Conservation (phyloP, 2,329 filamentous ascomycete genomes). For the Ophiosphaerella herpotricha region DNA sequence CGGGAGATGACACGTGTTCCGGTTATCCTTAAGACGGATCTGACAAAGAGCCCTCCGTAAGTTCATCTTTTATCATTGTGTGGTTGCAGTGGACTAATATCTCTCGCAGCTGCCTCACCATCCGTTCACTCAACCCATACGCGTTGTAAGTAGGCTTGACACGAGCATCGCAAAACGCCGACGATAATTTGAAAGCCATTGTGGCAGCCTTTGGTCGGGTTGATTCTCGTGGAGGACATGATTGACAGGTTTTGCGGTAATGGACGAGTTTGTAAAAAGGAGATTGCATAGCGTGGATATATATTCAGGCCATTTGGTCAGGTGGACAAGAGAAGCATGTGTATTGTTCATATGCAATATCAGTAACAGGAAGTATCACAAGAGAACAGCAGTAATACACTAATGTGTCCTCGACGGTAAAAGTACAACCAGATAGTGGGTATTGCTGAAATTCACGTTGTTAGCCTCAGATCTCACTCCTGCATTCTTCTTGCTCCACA, state of each 20-base stretch:
- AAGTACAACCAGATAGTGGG: conserved; percentile 11
- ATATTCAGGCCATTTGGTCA: conserved; percentile 24
- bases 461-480: conserved; percentile 15
- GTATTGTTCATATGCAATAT: conserved; percentile 40
- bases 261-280: conserved; percentile 32
- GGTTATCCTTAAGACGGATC: conserved; percentile 97
- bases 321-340: conserved; percentile 23
- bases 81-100: conserved; percentile 19
- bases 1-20: conserved; percentile 96
- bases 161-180: conserved; percentile 1
- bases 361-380: conserved; percentile 9
- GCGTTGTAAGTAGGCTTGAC: conserved; percentile 53
- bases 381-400: conserved; percentile 31
- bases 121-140: conserved; percentile 80
- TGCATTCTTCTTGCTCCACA: conserved; percentile 16
- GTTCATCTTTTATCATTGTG: conserved; percentile 50
- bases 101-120: conserved; percentile 72
- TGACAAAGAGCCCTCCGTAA: conserved; percentile 99
- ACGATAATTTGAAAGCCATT: conserved; percentile 1
- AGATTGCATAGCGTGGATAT: conserved; percentile 41
- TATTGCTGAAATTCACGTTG: conserved; percentile 26
- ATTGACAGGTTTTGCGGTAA: conserved; percentile 15
- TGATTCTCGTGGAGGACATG: not conserved
- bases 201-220: not conserved
- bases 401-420: conserved; percentile 33